These are phyloP conservation scores for Sporothrix phasma DNA, from an alignment of 2,329 filamentous ascomycete species.

Conservation along the genomic window DNA sequence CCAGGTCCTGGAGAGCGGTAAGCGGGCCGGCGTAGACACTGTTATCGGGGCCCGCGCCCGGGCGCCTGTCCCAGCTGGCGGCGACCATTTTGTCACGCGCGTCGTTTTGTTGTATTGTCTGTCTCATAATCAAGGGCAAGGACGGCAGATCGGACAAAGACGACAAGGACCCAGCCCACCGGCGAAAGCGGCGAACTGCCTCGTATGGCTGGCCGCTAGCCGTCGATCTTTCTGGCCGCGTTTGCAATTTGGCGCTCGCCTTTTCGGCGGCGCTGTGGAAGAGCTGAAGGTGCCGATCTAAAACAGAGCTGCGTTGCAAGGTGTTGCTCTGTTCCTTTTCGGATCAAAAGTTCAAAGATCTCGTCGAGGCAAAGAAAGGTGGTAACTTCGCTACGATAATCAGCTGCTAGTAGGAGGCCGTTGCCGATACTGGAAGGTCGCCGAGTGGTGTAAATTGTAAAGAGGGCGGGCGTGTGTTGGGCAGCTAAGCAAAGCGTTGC, in stretches of 20 bases:
- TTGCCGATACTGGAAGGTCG: background rate
- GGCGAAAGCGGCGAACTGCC: background rate
- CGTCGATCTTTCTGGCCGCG: background rate
- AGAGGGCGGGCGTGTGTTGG: background rate
- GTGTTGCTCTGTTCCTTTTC: background rate
- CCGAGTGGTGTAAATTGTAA: background rate
- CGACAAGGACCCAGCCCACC: background rate
- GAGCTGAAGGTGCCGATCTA: background rate
- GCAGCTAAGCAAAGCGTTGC: background rate
- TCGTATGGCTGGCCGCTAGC: background rate
- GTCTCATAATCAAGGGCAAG: too few species aligned
- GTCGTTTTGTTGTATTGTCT: too few species aligned
- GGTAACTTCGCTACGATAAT: background rate
- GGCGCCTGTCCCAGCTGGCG: conserved; percentile 12
- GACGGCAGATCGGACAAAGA: too few species aligned
- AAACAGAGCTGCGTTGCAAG: background rate
- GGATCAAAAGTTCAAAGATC: background rate
- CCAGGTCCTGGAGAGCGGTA: conserved; percentile 15
- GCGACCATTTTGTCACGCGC: conserved; percentile 9
- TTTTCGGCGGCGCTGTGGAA: background rate
- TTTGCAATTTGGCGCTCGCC: background rate
- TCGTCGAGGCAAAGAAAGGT: background rate
- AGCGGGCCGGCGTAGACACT: conserved; percentile 7
- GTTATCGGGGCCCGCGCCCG: conserved; percentile 13
- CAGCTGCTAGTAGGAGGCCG: background rate